Base-by-base conservation (phyloP, 441 rosid genomes). In the Euphorbia celastroides region DNA sequence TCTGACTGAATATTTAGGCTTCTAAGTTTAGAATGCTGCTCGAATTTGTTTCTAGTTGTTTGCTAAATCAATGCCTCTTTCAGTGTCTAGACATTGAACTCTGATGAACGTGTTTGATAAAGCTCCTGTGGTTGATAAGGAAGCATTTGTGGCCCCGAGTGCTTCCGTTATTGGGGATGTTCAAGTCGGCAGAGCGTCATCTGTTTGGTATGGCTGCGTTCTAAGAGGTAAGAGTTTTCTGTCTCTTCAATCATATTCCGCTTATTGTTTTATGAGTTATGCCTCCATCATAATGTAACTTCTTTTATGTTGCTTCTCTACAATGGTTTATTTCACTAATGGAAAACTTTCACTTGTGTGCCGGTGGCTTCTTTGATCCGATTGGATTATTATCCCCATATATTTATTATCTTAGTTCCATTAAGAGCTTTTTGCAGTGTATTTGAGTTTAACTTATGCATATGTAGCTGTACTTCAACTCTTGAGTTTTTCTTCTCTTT, bases 151-250 rank as follows among this genome's bases (percentile, higher is more conserved):
- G 48, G 96, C 93, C 61, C 97, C 99, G 7, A 85, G 95, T 62
- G 95, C 99, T 41, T 91, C 97, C 28, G n/a, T 93, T 74, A 84
- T 88, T 54, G 97, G 98, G 5, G 83, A 93, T 72, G 95, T 93
- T 70, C 93, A 77, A 70, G 84, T 93, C 27, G 98, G 97, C 60
- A 81, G 88, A 65, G 95, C 83, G 65, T 81, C 99, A 16, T 93
- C 97, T 41, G 75, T 93, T 71, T 91, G 97, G 99, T 93, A 93
- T 79, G 96, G 98, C 63, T 93, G 93, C 70, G 97, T 86, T 68
- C 73, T 91, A 67, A 87, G 93, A 80, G 96, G 97, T 91, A 41
- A 3, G 5, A 41, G 12, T 41, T 3, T 41, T n/a, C n/a, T n/a
- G n/a, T n/a, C n/a, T n/a, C n/a, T n/a, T n/a, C n/a, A n/a, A n/a